Conservation (phyloP, 495 filamentous ascomycete genomes). For the Penicillium bialowiezense region DNA sequence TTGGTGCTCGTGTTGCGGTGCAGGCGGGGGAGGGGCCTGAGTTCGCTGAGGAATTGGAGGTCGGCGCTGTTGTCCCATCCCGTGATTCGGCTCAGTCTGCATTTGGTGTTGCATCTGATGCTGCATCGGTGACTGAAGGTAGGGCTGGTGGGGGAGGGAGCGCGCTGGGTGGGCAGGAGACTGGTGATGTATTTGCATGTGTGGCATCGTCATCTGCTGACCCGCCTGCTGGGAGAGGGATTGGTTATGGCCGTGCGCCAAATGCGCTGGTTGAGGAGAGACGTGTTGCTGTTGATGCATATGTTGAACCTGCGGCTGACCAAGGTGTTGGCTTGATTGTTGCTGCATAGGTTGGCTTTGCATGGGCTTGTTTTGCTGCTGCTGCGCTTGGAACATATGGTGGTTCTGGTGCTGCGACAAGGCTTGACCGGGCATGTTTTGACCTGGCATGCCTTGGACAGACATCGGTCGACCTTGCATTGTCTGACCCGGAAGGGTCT, state of each 20-base stretch:
- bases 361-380: neutral
- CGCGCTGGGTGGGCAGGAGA: conserved; percentile 15
- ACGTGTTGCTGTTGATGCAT: conserved; percentile 21
- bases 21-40: conserved; percentile 18
- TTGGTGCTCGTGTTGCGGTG: conserved; percentile 29
- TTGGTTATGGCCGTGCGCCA: conserved; percentile 9
- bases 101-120: conserved; percentile 18
- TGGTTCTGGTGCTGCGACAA: conserved; percentile 3
- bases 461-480: neutral
- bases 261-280: conserved; percentile 6
- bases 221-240: conserved; percentile 15
- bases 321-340: conserved; percentile 12
- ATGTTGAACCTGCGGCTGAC: conserved; percentile 7
- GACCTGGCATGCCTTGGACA: neutral
- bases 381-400: conserved; percentile 3
- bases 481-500: conserved; percentile 4
- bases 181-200: conserved; percentile 29
- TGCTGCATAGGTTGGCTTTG: conserved; percentile 10
- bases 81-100: conserved; percentile 11
- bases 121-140: conserved; percentile 24
- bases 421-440: neutral
- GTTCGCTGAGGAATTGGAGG: conserved; percentile 10
- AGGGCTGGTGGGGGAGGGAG: conserved; percentile 15
- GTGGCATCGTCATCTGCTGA: conserved; percentile 19
- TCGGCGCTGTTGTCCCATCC: conserved; percentile 7